Percentiles rank a stretch among this genome's conserved stretches.
Conservation (phyloP, 2,329 filamentous ascomycete species). For the Trichoderma atrobrunneum region DNA sequence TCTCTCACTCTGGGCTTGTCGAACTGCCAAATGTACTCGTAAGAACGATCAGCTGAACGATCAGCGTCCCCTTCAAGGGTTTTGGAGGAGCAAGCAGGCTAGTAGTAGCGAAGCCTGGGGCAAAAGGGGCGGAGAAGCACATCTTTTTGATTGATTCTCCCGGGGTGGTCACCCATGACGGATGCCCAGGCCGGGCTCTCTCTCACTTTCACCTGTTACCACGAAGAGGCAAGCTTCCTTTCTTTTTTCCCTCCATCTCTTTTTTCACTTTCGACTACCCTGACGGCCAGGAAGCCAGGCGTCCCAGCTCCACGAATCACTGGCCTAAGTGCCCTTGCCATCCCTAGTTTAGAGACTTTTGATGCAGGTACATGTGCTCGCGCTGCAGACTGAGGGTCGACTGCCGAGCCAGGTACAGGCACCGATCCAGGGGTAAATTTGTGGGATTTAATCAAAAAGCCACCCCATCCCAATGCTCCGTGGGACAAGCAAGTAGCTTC, state of each 20-base stretch:
- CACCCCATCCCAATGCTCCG: conserved; percentile 1
- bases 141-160: conserved; percentile 13
- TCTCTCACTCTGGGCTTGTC: background rate
- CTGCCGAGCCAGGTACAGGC: conserved; percentile 12
- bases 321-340: conserved; percentile 2
- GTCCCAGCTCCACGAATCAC: conserved; percentile 13
- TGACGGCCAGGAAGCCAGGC: background rate
- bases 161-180: conserved; percentile 15
- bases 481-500: background rate
- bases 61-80: conserved; percentile 14
- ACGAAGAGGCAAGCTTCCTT: conserved; percentile 1
- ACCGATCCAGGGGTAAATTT: conserved; percentile 18
- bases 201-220: background rate
- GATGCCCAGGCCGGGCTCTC: background rate
- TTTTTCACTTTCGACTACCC: background rate
- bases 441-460: conserved; percentile 18
- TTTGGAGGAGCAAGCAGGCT: conserved; percentile 12
- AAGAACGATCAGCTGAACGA: conserved; percentile 13
- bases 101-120: conserved; percentile 14
- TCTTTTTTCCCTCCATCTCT: background rate
- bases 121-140: conserved; percentile 19
- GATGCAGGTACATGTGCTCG: conserved; percentile 16
- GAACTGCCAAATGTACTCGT: background rate
- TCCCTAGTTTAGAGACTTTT: conserved; percentile 1
- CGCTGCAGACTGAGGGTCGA: conserved; percentile 6